Evolutionary conservation across 495 filamentous ascomycete species (phyloP).

Genomic region (Penicillium ucsense): DNA sequence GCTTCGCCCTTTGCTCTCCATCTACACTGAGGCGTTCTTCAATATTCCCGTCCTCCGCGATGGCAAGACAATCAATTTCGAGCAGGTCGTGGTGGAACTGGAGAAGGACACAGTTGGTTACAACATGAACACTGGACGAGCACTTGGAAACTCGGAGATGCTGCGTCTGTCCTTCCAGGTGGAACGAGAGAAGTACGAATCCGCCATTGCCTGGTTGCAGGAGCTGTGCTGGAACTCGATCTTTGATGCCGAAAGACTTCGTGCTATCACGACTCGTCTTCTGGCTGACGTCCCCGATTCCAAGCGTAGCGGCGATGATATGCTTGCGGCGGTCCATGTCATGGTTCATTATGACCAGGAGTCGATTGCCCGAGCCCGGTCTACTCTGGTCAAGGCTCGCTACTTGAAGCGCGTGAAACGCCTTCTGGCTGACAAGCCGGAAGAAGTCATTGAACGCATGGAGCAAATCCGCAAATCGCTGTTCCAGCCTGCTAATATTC

Average conservation of each 20-base stretch:
- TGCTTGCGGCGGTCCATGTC: conserved; percentile 58
- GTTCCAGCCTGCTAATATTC: conserved; percentile 72
- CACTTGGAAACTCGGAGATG: conserved; percentile 68
- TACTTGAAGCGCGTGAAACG: conserved; percentile 78
- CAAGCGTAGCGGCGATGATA: conserved; percentile 75
- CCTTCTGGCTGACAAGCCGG: conserved; percentile 61
- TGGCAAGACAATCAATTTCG: conserved; percentile 73
- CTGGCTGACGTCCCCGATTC: conserved; percentile 87
- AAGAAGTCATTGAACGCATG: conserved; percentile 62
- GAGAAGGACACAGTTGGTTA: conserved; percentile 88
- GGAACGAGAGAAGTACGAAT: conserved; percentile 78
- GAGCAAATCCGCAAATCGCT: conserved; percentile 64
- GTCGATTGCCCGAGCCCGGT: conserved; percentile 66
- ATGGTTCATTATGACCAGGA: conserved; percentile 68
- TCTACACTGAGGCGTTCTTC: conserved; percentile 91
- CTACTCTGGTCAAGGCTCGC: conserved; percentile 76
- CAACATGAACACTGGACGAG: conserved; percentile 51
- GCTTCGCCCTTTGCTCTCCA: conserved; percentile 67
- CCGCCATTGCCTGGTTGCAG: conserved; percentile 73
- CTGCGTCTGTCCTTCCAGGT: conserved; percentile 73
- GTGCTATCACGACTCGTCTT: conserved; percentile 75
- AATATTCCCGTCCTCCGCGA: conserved; percentile 75
- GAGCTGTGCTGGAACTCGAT: conserved; percentile 80
- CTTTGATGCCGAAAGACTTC: conserved; percentile 74
- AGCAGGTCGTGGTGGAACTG: conserved; percentile 78